Evolutionary conservation across 2,329 filamentous ascomycete genomes (phyloP).

Genomic region (Fusarium devonianum): DNA sequence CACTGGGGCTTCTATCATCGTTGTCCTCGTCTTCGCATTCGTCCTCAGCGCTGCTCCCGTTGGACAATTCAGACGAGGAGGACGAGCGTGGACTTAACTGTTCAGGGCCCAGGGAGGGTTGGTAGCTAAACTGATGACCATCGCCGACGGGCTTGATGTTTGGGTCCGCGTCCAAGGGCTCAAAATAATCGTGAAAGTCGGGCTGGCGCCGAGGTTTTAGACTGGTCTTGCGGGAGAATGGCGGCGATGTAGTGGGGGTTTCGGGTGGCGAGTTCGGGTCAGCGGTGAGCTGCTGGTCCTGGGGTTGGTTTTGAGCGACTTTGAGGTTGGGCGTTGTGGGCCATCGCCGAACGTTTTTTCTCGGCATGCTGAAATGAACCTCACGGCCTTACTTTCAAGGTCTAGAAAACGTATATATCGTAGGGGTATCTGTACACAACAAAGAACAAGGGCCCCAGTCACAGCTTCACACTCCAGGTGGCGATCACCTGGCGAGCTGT

Average conservation of each 20-base stretch:
- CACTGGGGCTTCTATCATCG: conserved; percentile 40
- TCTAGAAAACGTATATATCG: conserved; percentile 40
- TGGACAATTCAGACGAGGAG: conserved; percentile 40
- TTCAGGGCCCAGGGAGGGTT: conserved; percentile 44
- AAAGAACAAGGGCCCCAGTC: not conserved
- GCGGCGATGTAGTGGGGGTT: conserved; percentile 53
- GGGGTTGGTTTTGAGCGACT: conserved; percentile 33
- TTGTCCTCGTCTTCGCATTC: conserved; percentile 27
- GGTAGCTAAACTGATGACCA: conserved; percentile 54
- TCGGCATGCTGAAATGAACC: conserved; percentile 40
- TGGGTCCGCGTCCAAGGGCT: conserved; percentile 46
- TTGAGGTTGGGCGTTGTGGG: conserved; percentile 54
- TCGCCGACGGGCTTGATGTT: conserved; percentile 53
- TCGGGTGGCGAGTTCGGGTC: conserved; percentile 58
- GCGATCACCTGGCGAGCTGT: conserved; percentile 2
- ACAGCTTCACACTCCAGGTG: not conserved
- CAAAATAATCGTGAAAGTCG: conserved; percentile 44
- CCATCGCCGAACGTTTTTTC: conserved; percentile 47
- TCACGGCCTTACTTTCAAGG: conserved; percentile 10
- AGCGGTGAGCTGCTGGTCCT: conserved; percentile 43
- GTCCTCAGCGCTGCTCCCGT: conserved; percentile 35
- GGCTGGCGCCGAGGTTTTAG: conserved; percentile 44
- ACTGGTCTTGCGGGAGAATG: conserved; percentile 45
- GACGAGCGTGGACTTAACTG: conserved; percentile 49
- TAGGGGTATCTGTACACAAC: conserved; percentile 4